These are phyloP conservation scores for Nepenthes mirabilis DNA, from an alignment of 148 eudicot species.

Conservation along the genomic window DNA sequence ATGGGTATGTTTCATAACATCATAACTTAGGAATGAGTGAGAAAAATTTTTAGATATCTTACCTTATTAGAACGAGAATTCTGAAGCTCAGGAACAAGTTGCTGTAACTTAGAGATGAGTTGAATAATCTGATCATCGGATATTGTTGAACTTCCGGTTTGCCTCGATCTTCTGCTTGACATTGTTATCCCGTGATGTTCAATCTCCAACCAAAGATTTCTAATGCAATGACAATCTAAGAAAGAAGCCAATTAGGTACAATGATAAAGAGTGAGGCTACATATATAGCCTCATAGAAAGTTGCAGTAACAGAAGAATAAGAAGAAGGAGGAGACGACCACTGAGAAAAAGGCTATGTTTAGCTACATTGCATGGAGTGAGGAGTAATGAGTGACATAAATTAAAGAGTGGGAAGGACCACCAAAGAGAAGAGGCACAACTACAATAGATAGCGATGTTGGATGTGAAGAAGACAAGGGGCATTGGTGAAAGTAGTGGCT, in stretches of 20 bases:
- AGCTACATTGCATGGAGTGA: neutral
- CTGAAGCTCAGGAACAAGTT: slow-evolving; percentile 63
- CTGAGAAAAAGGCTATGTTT: neutral
- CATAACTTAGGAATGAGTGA: neutral
- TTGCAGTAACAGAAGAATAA: neutral
- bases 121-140: slow-evolving; percentile 66
- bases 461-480: slow-evolving; percentile 41
- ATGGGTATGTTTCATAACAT: no score
- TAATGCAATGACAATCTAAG: neutral
- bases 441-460: slow-evolving; percentile 32
- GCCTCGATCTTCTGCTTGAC: slow-evolving; percentile 75
- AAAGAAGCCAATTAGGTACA: neutral
- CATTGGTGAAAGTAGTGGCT: slow-evolving; percentile 18
- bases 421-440: slow-evolving; percentile 12
- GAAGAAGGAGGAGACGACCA: neutral
- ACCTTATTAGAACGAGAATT: slow-evolving; percentile 52
- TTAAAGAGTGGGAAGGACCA: slow-evolving; percentile 5
- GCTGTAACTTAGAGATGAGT: slow-evolving; percentile 65
- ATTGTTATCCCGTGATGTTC: slow-evolving; percentile 9
- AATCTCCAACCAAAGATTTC: neutral
- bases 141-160: slow-evolving; percentile 39
- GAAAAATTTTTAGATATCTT: no score
- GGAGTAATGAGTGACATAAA: slow-evolving; percentile 1
- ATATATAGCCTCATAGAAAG: no score
- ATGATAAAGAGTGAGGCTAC: no score